A percentile compares a stretch with the other conserved stretches of the same genome.
Evolutionary conservation across 2,329 filamentous ascomycete species (phyloP).

Genomic region (Fusarium pilosicola): DNA sequence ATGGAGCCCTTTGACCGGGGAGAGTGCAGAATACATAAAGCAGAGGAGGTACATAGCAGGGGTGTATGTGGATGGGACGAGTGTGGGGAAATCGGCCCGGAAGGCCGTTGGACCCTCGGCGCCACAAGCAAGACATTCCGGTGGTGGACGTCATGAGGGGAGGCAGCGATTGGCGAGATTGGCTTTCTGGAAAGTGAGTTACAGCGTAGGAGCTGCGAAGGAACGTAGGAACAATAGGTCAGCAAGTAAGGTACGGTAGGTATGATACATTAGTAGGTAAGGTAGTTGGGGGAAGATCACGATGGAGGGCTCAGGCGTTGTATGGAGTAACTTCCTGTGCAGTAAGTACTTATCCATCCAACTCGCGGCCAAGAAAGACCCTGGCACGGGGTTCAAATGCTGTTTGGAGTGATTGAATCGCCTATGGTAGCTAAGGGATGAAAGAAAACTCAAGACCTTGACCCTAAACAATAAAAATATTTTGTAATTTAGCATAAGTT

Average conservation of each 20-base stretch:
- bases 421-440: not conserved
- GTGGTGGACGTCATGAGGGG: constrained; percentile 31
- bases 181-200: not conserved
- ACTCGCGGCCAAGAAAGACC: not conserved
- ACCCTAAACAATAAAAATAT: no score
- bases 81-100: constrained; percentile 45
- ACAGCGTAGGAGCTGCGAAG: not conserved
- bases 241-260: constrained; percentile 1
- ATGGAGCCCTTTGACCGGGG: constrained; percentile 1
- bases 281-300: not conserved
- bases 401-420: not conserved
- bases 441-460: no score
- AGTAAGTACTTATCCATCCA: not conserved
- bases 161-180: constrained; percentile 15
- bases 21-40: constrained; percentile 8
- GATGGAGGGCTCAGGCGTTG: not conserved
- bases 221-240: not conserved
- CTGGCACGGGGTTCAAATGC: not conserved
- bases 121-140: constrained; percentile 40
- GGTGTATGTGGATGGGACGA: constrained; percentile 27
- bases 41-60: not conserved
- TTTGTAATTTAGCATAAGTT: no score
- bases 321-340: not conserved
- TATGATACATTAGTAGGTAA: not conserved
- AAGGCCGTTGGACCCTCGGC: constrained; percentile 36